These are phyloP conservation scores for Gilbertella persicaria DNA, from an alignment of 371 early-diverging fungal genomes.

Conservation along the genomic window DNA sequence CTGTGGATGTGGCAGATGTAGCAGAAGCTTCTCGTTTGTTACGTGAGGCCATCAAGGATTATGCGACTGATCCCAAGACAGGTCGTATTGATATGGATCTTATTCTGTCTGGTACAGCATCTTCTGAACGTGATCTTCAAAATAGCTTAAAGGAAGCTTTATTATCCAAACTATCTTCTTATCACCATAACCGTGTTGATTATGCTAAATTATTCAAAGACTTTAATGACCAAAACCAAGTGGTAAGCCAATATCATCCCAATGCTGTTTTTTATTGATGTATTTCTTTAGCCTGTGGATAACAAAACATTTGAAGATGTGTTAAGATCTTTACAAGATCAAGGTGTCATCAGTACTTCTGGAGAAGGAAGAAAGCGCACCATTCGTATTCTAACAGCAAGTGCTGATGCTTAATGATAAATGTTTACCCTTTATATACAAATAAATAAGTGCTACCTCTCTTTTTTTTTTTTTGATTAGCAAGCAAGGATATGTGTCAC, in stretches of 20 bases:
- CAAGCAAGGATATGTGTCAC: no score
- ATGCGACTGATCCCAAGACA: conserved; percentile 98
- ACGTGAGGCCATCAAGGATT: conserved; percentile 90
- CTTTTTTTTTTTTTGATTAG: no score
- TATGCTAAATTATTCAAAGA: conserved; percentile 44
- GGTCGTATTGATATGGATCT: conserved; percentile 98
- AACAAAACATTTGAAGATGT: conserved; percentile 42
- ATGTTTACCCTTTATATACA: no score
- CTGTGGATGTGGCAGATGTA: conserved; percentile 82
- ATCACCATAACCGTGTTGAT: conserved; percentile 37
- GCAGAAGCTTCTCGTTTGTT: conserved; percentile 86
- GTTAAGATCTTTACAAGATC: conserved; percentile 35
- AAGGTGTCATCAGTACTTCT: conserved; percentile 35
- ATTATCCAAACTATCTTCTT: conserved; percentile 37
- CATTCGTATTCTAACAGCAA: conserved; percentile 24
- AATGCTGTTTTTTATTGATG: neutral
- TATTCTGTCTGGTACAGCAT: conserved; percentile 85
- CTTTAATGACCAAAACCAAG: conserved; percentile 54
- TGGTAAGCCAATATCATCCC: conserved; percentile 39
- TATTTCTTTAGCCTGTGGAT: conserved; percentile 34
- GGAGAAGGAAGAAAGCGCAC: conserved; percentile 44
- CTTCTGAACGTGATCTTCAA: conserved; percentile 55
- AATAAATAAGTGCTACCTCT: no score
- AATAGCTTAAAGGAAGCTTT: conserved; percentile 53
- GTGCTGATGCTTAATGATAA: conserved; percentile 9